Evolutionary conservation across 2,329 filamentous ascomycete species (phyloP), one percentile per base, ranked within the genome.

Genomic region (Alternaria postmessia): DNA sequence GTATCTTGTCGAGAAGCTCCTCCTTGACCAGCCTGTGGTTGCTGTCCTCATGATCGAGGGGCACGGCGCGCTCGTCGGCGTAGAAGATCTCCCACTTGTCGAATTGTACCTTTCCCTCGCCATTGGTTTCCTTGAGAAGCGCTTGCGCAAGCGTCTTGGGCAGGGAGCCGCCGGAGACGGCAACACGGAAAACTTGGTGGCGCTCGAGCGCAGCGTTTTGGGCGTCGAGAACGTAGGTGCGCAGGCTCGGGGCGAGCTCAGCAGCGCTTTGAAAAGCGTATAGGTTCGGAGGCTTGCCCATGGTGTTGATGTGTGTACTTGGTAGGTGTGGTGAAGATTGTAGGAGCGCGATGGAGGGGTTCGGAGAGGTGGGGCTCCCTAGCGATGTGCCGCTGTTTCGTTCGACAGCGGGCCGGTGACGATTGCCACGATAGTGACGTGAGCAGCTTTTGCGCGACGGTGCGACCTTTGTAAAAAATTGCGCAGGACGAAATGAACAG

Each of bases 81-180:
- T 97, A 98, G 86, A 98, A 99, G 75, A 99, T 92, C 75, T 98
- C 92, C 95, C 95, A 99, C 79, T 92, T 93, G 77, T 86, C 84
- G 81, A 96, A 97, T 72, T 91, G 84, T 68, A 94, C 81, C 4
- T 82, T 85, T 75, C 93, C 91, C 57, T 89, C 81, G 36, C 75
- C 68, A 38, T 77, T 79, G 49, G 81, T 83, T 61, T 83, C 79
- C 20, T 87, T 75, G 26, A 98, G 87, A 11, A 98, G 88, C 9
- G 93, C 93, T 78, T 92, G 88, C 46, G 93, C 93, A 42, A 99
- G 89, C 14, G 90, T 92, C 75, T 93, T 90, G 58, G 95, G 95
- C 46, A 99, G 88, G 16, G 94, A 97, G 70, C 95, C 95, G 69
- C 95, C 95, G 0, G 94, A 98, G 54, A 98, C 91, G 67, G 89